These are phyloP conservation scores for Penium margaritaceum DNA, from an alignment of 139 green algal species.

Conservation along the genomic window DNA sequence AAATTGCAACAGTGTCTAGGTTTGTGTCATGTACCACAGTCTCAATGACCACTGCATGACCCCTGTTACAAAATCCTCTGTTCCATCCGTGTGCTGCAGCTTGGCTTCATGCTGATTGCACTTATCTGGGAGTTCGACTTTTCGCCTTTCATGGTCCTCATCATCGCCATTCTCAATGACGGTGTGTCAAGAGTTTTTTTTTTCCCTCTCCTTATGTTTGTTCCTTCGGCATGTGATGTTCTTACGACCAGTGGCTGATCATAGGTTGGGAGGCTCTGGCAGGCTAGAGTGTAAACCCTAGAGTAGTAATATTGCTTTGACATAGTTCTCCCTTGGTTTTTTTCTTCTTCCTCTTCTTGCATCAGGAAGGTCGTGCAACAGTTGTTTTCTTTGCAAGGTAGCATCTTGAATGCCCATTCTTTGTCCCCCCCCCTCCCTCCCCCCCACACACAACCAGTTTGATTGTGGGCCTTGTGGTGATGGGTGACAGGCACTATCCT, in stretches of 20 bases:
- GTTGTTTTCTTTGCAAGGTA: no score
- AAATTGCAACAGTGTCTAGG: background rate
- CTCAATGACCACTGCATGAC: no score
- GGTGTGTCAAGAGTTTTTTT: background rate
- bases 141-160: conserved; percentile 42
- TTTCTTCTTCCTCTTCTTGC: background rate
- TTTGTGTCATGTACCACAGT: background rate
- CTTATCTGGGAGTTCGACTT: conserved; percentile 48
- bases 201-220: background rate
- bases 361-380: no score
- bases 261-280: background rate
- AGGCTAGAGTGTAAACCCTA: background rate
- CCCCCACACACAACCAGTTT: background rate
- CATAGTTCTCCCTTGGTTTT: background rate
- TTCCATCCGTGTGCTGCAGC: conserved; percentile 4
- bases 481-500: conserved; percentile 37
- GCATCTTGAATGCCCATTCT: no score
- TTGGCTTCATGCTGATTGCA: conserved; percentile 38
- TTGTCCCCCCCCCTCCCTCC: background rate
- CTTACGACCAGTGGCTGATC: background rate
- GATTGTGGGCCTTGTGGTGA: background rate
- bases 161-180: conserved; percentile 46
- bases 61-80: background rate
- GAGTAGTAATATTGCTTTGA: background rate
- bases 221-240: background rate